These are phyloP conservation scores for Teratosphaeria epicoccoides DNA, from an alignment of 2,329 filamentous ascomycete genomes.

Conservation along the genomic window DNA sequence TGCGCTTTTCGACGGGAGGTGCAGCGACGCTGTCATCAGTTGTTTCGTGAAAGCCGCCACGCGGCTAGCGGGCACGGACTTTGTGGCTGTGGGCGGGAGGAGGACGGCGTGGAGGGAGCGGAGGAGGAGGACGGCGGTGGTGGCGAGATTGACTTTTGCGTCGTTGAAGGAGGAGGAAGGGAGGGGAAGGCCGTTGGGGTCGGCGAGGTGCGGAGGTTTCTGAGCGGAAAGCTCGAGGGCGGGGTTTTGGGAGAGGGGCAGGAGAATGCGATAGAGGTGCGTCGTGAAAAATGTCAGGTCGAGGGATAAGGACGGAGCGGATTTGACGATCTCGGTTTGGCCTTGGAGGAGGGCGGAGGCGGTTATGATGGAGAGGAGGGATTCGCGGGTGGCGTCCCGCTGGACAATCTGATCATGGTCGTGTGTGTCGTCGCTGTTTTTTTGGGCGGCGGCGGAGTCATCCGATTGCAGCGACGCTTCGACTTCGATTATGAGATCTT, in stretches of 20 bases:
- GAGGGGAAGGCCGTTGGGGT: conserved; percentile 45
- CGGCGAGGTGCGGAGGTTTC: conserved; percentile 57
- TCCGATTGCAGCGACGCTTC: conserved; percentile 35
- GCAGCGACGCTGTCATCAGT: conserved; percentile 68
- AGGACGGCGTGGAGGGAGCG: conserved; percentile 75
- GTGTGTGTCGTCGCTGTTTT: conserved; percentile 34
- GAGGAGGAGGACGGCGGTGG: conserved; percentile 83
- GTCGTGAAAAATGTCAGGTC: conserved; percentile 93
- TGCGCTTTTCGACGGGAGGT: conserved; percentile 81
- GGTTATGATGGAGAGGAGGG: conserved; percentile 87
- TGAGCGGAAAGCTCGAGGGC: conserved; percentile 71
- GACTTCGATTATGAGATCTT: conserved; percentile 77
- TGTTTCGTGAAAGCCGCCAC: conserved; percentile 92
- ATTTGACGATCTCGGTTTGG: conserved; percentile 73
- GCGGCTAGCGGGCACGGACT: conserved; percentile 66
- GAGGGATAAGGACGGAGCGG: conserved; percentile 68
- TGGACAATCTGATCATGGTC: conserved; percentile 33
- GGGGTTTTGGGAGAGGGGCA: conserved; percentile 66
- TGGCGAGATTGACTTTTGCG: conserved; percentile 82
- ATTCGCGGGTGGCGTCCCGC: conserved; percentile 73
- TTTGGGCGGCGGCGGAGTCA: no score
- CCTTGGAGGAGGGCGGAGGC: conserved; percentile 93
- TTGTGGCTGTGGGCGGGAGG: conserved; percentile 61
- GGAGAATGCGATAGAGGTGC: conserved; percentile 79
- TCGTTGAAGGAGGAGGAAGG: conserved; percentile 27